Percentiles rank a stretch among this genome's conserved stretches.
Conservation (phyloP, 352 stramenopile genomes). For the Phytopythium aichiense region DNA sequence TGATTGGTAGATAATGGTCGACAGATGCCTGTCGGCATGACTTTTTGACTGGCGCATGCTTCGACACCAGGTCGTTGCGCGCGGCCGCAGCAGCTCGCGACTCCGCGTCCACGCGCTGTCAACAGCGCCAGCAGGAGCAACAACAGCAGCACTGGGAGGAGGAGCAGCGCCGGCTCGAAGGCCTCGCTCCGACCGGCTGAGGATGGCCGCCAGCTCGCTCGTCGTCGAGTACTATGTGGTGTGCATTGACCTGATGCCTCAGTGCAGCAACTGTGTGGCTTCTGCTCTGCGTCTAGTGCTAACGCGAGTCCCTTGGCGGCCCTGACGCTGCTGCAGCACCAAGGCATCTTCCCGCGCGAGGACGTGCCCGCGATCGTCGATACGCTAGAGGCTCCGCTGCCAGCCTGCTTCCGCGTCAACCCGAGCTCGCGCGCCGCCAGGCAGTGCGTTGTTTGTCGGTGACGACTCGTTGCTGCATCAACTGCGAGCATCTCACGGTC, state of each 20-base stretch:
- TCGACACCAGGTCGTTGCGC: not conserved
- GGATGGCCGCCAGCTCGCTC: constrained; percentile 9
- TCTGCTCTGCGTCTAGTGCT: not conserved
- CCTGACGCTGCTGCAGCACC: constrained; percentile 20
- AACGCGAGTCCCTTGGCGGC: not conserved
- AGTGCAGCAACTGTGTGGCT: too few species aligned
- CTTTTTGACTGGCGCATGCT: constrained; percentile 1
- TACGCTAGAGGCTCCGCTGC: constrained; percentile 51
- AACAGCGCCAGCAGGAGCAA: not conserved
- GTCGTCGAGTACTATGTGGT: constrained; percentile 76
- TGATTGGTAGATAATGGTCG: not conserved
- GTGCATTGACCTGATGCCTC: not conserved
- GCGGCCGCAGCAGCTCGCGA: not conserved
- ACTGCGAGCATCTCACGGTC: too few species aligned
- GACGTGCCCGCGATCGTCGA: constrained; percentile 37
- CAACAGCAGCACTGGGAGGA: not conserved
- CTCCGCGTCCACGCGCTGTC: not conserved
- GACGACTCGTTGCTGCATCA: not conserved
- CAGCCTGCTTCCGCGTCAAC: constrained; percentile 72
- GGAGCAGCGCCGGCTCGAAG: not conserved
- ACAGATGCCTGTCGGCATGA: not conserved
- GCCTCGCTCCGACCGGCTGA: not conserved
- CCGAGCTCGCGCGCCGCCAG: constrained; percentile 25
- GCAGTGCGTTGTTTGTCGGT: constrained; percentile 11
- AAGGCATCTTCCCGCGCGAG: constrained; percentile 52